Evolutionary conservation across 2,329 filamentous ascomycete species (phyloP).

Genomic region (Aspergillus puulaauensis): DNA sequence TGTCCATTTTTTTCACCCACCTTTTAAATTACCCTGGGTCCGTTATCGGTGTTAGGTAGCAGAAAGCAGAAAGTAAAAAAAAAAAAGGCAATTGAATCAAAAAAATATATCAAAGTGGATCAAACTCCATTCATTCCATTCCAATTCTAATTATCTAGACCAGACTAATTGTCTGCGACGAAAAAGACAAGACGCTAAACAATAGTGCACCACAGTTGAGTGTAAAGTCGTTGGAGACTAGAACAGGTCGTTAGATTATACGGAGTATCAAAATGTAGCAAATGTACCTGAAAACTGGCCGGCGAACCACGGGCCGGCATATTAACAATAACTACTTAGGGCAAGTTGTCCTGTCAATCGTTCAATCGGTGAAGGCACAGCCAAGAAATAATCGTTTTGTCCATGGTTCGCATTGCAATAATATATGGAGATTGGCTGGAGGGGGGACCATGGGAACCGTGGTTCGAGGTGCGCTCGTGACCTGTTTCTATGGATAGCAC

Average conservation of each 20-base stretch:
- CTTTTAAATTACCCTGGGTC: neutral
- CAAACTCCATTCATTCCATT: neutral
- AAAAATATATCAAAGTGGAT: neutral
- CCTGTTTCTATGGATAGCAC: too few species aligned
- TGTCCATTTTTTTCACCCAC: neutral
- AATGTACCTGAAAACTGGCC: neutral
- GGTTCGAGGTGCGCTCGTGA: neutral
- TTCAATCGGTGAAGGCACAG: neutral
- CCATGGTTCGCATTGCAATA: neutral
- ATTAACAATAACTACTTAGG: neutral
- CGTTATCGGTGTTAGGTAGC: neutral
- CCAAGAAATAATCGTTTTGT: neutral
- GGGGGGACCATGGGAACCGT: neutral
- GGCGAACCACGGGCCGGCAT: neutral
- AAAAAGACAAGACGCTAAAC: neutral
- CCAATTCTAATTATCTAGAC: neutral
- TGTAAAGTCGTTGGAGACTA: too few species aligned
- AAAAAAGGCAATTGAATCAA: neutral
- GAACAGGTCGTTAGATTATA: neutral
- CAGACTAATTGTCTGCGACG: neutral
- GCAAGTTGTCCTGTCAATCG: conserved; percentile 1
- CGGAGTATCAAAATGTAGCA: neutral
- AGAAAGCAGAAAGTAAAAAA: neutral
- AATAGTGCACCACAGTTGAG: too few species aligned
- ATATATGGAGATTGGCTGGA: neutral